Conservation (phyloP, 805 yeast genomes). For the Zygoascus tannicola region DNA sequence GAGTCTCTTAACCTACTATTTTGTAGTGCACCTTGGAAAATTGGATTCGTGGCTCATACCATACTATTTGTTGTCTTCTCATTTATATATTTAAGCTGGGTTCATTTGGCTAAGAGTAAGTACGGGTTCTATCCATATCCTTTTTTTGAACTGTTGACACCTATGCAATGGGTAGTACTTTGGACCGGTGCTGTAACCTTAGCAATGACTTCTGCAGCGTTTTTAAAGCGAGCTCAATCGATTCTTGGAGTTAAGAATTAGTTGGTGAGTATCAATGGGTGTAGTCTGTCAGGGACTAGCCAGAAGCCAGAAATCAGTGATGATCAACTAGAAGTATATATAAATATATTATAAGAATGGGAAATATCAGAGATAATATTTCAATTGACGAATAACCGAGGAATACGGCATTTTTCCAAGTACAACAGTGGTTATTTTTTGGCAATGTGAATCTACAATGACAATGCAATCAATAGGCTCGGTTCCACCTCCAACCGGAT, state of each 20-base stretch:
- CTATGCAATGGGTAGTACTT: slow-evolving; percentile 16
- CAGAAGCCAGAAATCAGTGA: background rate
- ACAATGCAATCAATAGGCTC: slow-evolving; percentile 24
- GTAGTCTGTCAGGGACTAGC: no score
- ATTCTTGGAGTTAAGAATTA: background rate
- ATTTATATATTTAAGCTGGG: slow-evolving; percentile 27
- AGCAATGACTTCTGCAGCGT: slow-evolving; percentile 1
- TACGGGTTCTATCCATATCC: slow-evolving; percentile 31
- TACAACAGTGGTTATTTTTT: background rate
- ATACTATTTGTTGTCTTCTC: slow-evolving; percentile 15
- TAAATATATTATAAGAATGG: background rate
- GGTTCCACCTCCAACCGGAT: slow-evolving; percentile 28
- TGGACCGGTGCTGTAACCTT: slow-evolving; percentile 18
- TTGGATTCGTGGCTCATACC: background rate
- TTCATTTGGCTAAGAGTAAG: slow-evolving; percentile 19
- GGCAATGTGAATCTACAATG: slow-evolving; percentile 13
- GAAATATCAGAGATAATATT: background rate
- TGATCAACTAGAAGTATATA: background rate
- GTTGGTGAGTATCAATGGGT: no score
- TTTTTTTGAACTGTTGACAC: slow-evolving; percentile 18
- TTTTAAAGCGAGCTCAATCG: background rate
- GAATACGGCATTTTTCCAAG: background rate
- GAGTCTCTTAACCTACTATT: background rate
- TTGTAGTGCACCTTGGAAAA: background rate
- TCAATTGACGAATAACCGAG: background rate